These are phyloP conservation scores for Hypoxylon sp. DNA, from an alignment of 2,329 filamentous ascomycete species.

Conservation along the genomic window DNA sequence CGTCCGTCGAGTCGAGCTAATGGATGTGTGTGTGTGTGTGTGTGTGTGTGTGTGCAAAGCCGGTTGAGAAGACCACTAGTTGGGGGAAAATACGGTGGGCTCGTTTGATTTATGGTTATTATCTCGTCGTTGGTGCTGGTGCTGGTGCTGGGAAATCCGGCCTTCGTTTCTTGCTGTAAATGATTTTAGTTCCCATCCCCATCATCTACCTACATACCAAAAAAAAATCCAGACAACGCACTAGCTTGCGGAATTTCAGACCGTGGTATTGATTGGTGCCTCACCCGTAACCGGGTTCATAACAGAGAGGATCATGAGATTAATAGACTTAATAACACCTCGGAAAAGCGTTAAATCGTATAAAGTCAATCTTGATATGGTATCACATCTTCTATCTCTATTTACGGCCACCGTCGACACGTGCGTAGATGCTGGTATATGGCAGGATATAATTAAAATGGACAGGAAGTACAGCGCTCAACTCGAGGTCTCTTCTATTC, in stretches of 20 bases:
- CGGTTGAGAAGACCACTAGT: conserved; percentile 1
- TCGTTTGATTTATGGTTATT: conserved; percentile 21
- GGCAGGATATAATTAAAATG: conserved; percentile 33
- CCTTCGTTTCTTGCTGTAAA: conserved; percentile 39
- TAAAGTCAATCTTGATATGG: conserved; percentile 25
- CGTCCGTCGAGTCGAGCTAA: conserved; percentile 4
- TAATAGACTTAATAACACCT: too few species aligned
- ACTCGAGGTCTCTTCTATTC: not conserved
- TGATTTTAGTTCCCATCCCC: conserved; percentile 16
- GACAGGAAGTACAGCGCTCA: conserved; percentile 19
- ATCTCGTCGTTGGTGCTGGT: conserved; percentile 8
- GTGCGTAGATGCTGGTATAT: conserved; percentile 33
- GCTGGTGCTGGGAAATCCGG: conserved; percentile 16
- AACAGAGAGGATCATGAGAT: not conserved
- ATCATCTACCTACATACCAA: conserved; percentile 12
- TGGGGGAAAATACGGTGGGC: not conserved
- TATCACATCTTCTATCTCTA: conserved; percentile 33
- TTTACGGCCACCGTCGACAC: conserved; percentile 23
- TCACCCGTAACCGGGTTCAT: too few species aligned
- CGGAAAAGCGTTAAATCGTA: not conserved
- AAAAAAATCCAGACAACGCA: conserved; percentile 22
- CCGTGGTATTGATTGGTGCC: not conserved
- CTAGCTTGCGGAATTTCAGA: conserved; percentile 12
- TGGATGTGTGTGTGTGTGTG: too few species aligned
- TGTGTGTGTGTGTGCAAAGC: too few species aligned